Base-by-base conservation (phyloP, 2,329 filamentous ascomycete species). In the Macrophomina pseudophaseolina region DNA sequence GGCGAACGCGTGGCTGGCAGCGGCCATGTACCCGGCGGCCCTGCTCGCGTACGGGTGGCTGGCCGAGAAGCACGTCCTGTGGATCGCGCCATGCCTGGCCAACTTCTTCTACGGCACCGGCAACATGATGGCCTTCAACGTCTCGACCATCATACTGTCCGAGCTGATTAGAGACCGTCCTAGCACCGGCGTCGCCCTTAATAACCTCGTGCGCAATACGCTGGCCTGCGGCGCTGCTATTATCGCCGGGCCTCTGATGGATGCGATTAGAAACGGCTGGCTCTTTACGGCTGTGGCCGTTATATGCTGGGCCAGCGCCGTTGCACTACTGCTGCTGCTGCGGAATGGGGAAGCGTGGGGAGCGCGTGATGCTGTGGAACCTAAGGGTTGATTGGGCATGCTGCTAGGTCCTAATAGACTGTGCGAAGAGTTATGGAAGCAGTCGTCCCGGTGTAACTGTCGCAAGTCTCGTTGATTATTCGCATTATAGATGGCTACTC, bases 281-380 rank as follows among this genome's bases (percentile, higher is more conserved):
- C 48, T 80, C 23, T 78, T 74, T 70, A 79, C 78, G 1, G 77
- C 79, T 4, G 51, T 80, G 42, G 78, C 75, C 2, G 82, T 91
- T 73, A 72, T 86, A 23, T 23, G 23, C 23, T 23, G 23, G 23
- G 23, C 23, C 23, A 23, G 23, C 2, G 23, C 23, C 23, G 23
- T 23, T 23, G 2, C 23, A 23, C 23, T 23, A 23, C 23, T 23
- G 23, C 23, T 23, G 23, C 23, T 23, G 23, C 23, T 23, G 23
- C 23, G 23, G 23, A 23, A 23, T 2, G 23, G 23, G 23, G 23
- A 23, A 23, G 23, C 23, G 23, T 23, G 23, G 23, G 23, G 23
- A 2, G 23, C 23, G 23, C 23, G 23, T 23, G 23, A 2, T 23
- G 23, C 23, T 2, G 23, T 23, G 1, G 23, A 23, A 23, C 23